Evolutionary conservation across 83 land plant genomes (phyloP).

Genomic region (Larix sibirica): DNA sequence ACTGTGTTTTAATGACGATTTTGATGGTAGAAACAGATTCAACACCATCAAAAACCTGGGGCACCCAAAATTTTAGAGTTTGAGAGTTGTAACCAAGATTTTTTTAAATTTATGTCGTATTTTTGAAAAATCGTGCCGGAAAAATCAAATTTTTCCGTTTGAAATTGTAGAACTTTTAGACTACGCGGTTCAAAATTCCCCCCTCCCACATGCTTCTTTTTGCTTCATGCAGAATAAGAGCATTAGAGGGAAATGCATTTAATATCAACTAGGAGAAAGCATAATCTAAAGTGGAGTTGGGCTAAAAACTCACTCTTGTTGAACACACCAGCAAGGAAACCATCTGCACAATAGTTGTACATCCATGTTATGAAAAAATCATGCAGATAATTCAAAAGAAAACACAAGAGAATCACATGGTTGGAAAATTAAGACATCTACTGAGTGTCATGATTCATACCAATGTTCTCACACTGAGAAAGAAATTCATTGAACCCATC

Average conservation of each 20-base stretch:
- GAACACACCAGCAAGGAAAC: constrained; percentile 63
- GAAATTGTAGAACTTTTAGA: too few species aligned
- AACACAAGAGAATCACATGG: neutral
- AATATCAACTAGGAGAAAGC: neutral
- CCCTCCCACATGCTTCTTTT: too few species aligned
- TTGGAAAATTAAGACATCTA: neutral
- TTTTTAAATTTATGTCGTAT: too few species aligned
- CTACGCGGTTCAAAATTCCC: neutral
- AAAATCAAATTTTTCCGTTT: too few species aligned
- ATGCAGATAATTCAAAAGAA: neutral
- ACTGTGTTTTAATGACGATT: too few species aligned
- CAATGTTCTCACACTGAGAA: constrained; percentile 66
- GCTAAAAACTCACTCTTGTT: constrained; percentile 51
- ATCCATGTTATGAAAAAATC: neutral
- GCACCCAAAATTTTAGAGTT: too few species aligned
- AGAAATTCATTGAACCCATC: constrained; percentile 75
- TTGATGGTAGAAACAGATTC: too few species aligned
- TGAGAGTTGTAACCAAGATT: too few species aligned
- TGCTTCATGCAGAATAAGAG: too few species aligned
- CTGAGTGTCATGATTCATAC: constrained; percentile 24
- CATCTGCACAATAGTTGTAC: constrained; percentile 54
- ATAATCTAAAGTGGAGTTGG: neutral
- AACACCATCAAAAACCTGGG: too few species aligned
- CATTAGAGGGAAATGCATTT: too few species aligned
- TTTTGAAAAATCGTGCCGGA: too few species aligned